Percentiles rank a stretch among this genome's conserved stretches.
Evolutionary conservation across 345 rosid species (phyloP).

Genomic region (Ailanthus altissimus): DNA sequence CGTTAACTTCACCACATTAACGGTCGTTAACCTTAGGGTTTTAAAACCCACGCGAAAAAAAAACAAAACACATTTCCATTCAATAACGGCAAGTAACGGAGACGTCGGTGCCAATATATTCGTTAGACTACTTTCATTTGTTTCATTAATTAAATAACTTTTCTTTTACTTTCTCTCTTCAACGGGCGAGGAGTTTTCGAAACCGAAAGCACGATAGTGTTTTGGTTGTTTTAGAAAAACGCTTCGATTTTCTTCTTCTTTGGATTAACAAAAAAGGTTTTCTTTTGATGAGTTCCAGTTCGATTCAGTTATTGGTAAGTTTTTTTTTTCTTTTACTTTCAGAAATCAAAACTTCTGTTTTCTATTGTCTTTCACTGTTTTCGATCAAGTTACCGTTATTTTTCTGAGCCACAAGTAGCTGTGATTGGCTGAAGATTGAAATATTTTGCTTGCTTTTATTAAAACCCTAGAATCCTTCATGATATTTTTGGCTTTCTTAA

Average conservation of each 20-base stretch:
- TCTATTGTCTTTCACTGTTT: slow-evolving; percentile 14
- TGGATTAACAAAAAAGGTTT: slow-evolving; percentile 24
- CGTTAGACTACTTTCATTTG: slow-evolving; percentile 44
- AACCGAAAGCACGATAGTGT: slow-evolving; percentile 32
- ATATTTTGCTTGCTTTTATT: slow-evolving; percentile 14
- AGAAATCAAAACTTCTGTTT: neutral
- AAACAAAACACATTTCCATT: neutral
- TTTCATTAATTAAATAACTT: slow-evolving; percentile 9
- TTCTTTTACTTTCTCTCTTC: slow-evolving; percentile 32
- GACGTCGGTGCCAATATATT: slow-evolving; percentile 63
- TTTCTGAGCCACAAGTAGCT: slow-evolving; percentile 24
- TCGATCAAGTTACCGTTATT: slow-evolving; percentile 28
- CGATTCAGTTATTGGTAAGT: slow-evolving; percentile 57
- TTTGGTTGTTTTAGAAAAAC: slow-evolving; percentile 6
- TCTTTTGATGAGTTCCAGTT: slow-evolving; percentile 47
- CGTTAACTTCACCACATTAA: slow-evolving; percentile 31
- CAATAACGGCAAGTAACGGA: slow-evolving; percentile 58
- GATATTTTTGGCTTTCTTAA: slow-evolving; percentile 9
- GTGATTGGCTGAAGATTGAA: slow-evolving; percentile 26
- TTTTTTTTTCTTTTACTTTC: slow-evolving; percentile 19
- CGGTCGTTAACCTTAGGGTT: slow-evolving; percentile 40
- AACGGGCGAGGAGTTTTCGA: slow-evolving; percentile 86
- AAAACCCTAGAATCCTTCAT: slow-evolving; percentile 38
- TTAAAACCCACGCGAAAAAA: neutral
- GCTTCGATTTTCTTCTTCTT: slow-evolving; percentile 20